Evolutionary conservation across 129 eudicot species (phyloP), one percentile per base, ranked within the genome.

Genomic region (Chrysanthemum makinoi): DNA sequence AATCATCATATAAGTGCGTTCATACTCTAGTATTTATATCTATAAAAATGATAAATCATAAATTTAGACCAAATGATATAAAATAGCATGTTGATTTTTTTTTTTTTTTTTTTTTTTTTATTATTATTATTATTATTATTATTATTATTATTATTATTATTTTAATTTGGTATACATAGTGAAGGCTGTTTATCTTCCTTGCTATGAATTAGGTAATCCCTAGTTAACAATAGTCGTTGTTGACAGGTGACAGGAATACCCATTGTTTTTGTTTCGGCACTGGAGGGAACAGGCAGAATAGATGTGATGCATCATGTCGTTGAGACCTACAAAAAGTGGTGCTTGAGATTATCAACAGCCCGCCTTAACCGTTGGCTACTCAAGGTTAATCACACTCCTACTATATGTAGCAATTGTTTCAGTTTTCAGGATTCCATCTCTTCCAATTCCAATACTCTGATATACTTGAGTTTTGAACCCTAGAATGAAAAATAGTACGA

Each of bases 201-300:
- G 44, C 44, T 53, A 14, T 14, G 18, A 52, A 0, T 12, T 52
- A 20, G 28, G 28, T 61, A 26, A 2, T 22, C 28, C 2, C 15
- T 50, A n/a, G 30, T 18, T 18, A 28, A 17, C 53, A 35, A 14
- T 26, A 22, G 16, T 18, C 28, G n/a, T 8, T 26, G 13, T 75
- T 44, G 14, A 68, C 87, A 94, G 98, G 93, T 95, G 75, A 82
- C 96, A 11, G 99, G 99, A 68, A 86, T 95, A 72, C 99, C 99
- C 2, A 87, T 95, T 70, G 85, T 95, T 50, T 95, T 95, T 74
- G 90, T 86, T 75, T 95, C 99, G 51, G 99, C 97, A 13, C 74
- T 90, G 9, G 93, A 90, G 66, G 97, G 96, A 66, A 82, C 60
- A 75, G 97, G 97, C 18, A 84, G 97, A 62, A 73, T 77, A 51